phyloP scores from a whole-genome alignment of 2,329 filamentous ascomycete genomes.

The Epichloe sibirici region DNA sequence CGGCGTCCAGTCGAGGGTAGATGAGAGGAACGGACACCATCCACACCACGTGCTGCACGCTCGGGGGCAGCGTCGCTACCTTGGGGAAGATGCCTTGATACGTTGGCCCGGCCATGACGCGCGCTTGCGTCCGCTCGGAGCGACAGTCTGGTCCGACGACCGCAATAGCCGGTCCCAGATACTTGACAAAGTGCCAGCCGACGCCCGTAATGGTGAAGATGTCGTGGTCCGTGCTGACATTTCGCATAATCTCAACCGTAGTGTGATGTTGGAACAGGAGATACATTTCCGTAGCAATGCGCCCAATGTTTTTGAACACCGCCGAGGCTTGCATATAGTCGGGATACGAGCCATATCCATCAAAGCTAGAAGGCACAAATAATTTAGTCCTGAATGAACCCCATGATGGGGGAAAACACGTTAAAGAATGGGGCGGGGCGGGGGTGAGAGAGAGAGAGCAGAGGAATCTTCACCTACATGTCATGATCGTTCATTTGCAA shows the following conservation, averaged over 20 bases:
- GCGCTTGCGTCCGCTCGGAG: constrained; percentile 78
- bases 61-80: constrained; percentile 77
- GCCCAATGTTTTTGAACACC: constrained; percentile 96
- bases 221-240: constrained; percentile 76
- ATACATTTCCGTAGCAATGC: constrained; percentile 95
- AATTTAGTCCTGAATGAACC: neutral
- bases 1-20: constrained; percentile 82
- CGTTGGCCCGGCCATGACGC: constrained; percentile 90
- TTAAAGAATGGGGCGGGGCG: neutral
- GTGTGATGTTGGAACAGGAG: constrained; percentile 97
- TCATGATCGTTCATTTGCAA: constrained; percentile 94
- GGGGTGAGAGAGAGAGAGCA: too few species aligned
- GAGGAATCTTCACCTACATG: constrained; percentile 52
- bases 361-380: constrained; percentile 52
- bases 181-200: constrained; percentile 98
- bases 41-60: constrained; percentile 93
- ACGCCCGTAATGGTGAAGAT: constrained; percentile 95
- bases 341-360: constrained; percentile 93
- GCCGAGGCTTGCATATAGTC: constrained; percentile 97
- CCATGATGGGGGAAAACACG: neutral
- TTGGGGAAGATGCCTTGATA: constrained; percentile 98
- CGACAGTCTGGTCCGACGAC: constrained; percentile 85
- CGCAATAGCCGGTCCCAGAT: constrained; percentile 79
- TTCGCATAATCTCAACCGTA: constrained; percentile 82
- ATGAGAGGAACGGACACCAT: constrained; percentile 86